A percentile compares a stretch with the other conserved stretches of the same genome.
phyloP scores from a whole-genome alignment of 2,329 filamentous ascomycete species.

The Dothiorella sarmentorum region DNA sequence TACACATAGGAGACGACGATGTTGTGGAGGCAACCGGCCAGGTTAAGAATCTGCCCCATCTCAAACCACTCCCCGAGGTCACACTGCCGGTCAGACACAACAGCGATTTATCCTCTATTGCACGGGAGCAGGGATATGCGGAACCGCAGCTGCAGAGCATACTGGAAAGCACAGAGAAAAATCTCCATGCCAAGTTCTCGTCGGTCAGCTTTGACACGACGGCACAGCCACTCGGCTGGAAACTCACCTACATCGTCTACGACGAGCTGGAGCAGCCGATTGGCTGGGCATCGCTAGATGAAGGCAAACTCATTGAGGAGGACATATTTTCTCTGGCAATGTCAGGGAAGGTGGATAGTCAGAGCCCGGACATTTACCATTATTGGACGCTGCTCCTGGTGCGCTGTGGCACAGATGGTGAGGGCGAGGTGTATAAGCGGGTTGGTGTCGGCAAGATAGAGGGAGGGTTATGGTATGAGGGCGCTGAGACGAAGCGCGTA shows the following conservation, averaged over 20 bases:
- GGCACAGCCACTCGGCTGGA: conserved; percentile 5
- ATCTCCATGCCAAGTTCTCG: neutral
- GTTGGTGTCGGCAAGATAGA: conserved; percentile 22
- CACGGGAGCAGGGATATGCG: neutral
- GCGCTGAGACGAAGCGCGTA: neutral
- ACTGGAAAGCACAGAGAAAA: neutral
- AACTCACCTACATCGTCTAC: neutral
- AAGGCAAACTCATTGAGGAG: neutral
- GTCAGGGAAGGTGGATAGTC: conserved; percentile 17
- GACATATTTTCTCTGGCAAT: conserved; percentile 20
- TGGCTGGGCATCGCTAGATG: conserved; percentile 23
- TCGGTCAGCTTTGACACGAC: conserved; percentile 4
- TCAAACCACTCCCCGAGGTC: neutral
- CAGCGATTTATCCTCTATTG: neutral
- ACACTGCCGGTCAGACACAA: neutral
- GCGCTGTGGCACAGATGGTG: neutral
- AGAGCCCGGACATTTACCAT: neutral
- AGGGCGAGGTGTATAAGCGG: conserved; percentile 16
- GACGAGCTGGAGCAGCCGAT: conserved; percentile 1
- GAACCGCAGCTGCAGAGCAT: neutral
- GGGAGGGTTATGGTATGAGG: conserved; percentile 16
- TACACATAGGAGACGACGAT: conserved; percentile 16
- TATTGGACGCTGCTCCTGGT: conserved; percentile 22
- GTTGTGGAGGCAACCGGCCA: neutral
- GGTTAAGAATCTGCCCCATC: neutral